phyloP scores from a whole-genome alignment of 768 basidiomycete genomes.

The Tulasnella sp. region DNA sequence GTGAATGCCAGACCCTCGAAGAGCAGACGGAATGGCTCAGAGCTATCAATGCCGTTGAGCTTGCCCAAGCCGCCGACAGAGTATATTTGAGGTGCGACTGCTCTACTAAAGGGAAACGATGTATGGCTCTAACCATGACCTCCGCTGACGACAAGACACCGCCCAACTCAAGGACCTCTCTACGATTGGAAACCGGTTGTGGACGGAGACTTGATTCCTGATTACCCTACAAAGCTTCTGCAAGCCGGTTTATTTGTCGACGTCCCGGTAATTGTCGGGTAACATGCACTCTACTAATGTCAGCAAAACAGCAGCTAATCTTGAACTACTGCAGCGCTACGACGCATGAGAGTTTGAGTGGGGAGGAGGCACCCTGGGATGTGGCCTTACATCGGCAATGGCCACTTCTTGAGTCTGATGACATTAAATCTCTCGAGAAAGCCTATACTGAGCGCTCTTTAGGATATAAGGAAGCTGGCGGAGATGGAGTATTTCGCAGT shows the following conservation, averaged over 20 bases:
- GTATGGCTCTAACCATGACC: background rate
- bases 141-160: background rate
- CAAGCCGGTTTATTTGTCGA: slow-evolving; percentile 51
- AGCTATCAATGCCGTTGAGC: slow-evolving; percentile 40
- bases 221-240: slow-evolving; percentile 56
- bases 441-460: background rate
- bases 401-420: background rate
- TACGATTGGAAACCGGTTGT: slow-evolving; percentile 49
- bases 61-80: slow-evolving; percentile 49
- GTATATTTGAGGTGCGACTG: slow-evolving; percentile 11
- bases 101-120: background rate
- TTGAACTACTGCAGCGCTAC: background rate
- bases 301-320: background rate
- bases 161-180: background rate
- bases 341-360: background rate
- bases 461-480: background rate
- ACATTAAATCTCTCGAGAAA: background rate
- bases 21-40: slow-evolving; percentile 30
- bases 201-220: slow-evolving; percentile 57
- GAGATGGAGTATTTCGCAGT: slow-evolving; percentile 6
- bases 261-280: slow-evolving; percentile 66
- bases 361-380: background rate
- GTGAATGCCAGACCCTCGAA: slow-evolving; percentile 45
- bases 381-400: background rate
- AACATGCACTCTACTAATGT: background rate